These are phyloP conservation scores for Primulina tabacum DNA, from an alignment of 257 asterid genomes.

Conservation along the genomic window DNA sequence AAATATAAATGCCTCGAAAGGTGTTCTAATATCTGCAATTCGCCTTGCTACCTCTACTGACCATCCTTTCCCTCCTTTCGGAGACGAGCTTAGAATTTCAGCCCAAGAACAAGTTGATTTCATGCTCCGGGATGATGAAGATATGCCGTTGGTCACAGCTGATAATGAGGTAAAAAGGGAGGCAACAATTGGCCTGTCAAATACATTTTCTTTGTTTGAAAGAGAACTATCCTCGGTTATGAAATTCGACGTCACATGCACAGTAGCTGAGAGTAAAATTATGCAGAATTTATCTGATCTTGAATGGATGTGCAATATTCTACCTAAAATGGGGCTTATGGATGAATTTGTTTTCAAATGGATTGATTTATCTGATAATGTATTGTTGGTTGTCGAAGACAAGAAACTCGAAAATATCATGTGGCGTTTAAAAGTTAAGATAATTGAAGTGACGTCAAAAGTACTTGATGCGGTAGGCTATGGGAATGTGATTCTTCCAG, in stretches of 20 bases:
- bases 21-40: conserved; percentile 60
- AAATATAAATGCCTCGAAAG: conserved; percentile 45
- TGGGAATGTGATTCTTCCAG: conserved; percentile 67
- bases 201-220: conserved; percentile 45
- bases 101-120: conserved; percentile 85
- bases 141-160: conserved; percentile 39
- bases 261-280: conserved; percentile 31
- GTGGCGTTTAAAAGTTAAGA: conserved; percentile 60
- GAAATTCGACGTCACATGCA: conserved; percentile 27
- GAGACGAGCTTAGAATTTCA: conserved; percentile 55
- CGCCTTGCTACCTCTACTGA: conserved; percentile 59
- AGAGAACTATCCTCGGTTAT: conserved; percentile 37
- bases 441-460: conserved; percentile 59
- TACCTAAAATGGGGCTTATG: conserved; percentile 63
- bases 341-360: conserved; percentile 59
- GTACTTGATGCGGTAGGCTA: conserved; percentile 79
- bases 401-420: conserved; percentile 36
- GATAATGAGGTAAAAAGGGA: conserved; percentile 60
- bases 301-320: conserved; percentile 69
- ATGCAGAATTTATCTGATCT: conserved; percentile 45
- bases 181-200: conserved; percentile 46
- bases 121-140: conserved; percentile 73
- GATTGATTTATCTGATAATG: conserved; percentile 44
- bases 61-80: conserved; percentile 47
- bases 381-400: conserved; percentile 38